These are phyloP conservation scores for Trichoderma afroharzianum DNA, from an alignment of 2,329 filamentous ascomycete genomes.

Conservation along the genomic window DNA sequence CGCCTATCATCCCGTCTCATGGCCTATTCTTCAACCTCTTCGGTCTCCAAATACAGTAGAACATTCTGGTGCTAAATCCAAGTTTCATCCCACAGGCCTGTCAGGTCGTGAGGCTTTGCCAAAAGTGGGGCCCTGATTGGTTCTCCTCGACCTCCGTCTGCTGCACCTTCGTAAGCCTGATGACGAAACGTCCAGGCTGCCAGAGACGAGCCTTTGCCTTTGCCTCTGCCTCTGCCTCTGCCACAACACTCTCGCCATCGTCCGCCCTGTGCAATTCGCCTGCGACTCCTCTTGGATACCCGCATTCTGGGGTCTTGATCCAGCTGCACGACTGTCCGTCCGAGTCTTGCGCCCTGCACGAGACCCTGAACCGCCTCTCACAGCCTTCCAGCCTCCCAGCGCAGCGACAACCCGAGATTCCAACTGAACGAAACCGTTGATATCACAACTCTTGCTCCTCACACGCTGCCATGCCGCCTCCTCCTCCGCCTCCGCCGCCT, in stretches of 20 bases:
- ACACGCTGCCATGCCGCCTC: conserved; percentile 42
- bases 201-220: not conserved
- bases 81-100: not conserved
- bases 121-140: conserved; percentile 8
- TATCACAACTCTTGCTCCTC: not conserved
- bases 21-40: not conserved
- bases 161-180: conserved; percentile 17
- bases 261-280: not conserved
- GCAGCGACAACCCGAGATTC: not conserved
- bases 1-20: not conserved
- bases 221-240: not conserved
- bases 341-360: not conserved
- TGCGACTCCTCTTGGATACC: not conserved
- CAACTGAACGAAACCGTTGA: not conserved
- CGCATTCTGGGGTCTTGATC: not conserved
- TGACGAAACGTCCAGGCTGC: conserved; percentile 17
- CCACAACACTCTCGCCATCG: not conserved
- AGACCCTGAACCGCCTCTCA: not conserved
- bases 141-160: conserved; percentile 4
- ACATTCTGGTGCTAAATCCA: not conserved
- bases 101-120: conserved; percentile 1
- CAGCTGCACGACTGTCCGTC: not conserved
- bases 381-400: not conserved
- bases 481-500: conserved; percentile 68
- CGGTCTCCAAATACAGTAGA: not conserved